Percentiles rank a stretch among this genome's conserved stretches.
Conservation (phyloP, 176 grass and related monocot genomes). For the Carex littledalei region DNA sequence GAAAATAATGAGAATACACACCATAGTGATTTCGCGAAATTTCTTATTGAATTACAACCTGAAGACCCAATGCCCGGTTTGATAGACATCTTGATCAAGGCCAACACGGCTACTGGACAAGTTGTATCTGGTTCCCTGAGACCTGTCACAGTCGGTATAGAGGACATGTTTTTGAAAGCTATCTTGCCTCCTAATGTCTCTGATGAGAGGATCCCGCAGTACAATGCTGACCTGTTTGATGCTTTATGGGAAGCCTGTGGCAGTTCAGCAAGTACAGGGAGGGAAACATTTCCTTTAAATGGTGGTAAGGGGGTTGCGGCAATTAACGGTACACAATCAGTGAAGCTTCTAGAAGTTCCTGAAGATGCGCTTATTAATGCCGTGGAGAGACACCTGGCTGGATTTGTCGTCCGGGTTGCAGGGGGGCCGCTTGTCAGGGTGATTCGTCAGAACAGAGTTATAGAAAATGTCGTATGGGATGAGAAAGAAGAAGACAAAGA, state of each 20-base stretch:
- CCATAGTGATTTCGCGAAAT: conserved; percentile 31
- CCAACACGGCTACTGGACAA: conserved; percentile 71
- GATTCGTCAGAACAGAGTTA: conserved; percentile 56
- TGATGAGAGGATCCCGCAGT: conserved; percentile 28
- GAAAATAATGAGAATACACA: conserved; percentile 26
- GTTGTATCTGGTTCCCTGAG: conserved; percentile 63
- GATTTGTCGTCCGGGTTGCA: conserved; percentile 61
- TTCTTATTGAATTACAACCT: conserved; percentile 79
- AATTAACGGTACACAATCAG: conserved; percentile 72
- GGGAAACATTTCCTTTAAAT: conserved; percentile 70
- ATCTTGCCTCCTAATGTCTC: conserved; percentile 41
- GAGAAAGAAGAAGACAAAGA: conserved; percentile 36
- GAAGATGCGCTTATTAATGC: conserved; percentile 57
- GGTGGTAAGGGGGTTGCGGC: conserved; percentile 63
- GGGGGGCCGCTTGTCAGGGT: conserved; percentile 56
- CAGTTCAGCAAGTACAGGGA: conserved; percentile 54
- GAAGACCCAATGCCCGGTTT: conserved; percentile 72
- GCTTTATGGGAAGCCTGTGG: conserved; percentile 86
- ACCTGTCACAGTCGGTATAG: conserved; percentile 69
- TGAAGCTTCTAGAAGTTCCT: conserved; percentile 84
- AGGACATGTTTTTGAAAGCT: conserved; percentile 87
- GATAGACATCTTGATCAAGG: conserved; percentile 57
- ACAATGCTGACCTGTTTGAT: conserved; percentile 65
- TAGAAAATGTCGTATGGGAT: conserved; percentile 65
- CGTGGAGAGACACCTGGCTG: conserved; percentile 65